A percentile compares a stretch with the other conserved stretches of the same genome.
Conservation (phyloP, 2,329 filamentous ascomycete genomes). For the Alternaria gaisen region DNA sequence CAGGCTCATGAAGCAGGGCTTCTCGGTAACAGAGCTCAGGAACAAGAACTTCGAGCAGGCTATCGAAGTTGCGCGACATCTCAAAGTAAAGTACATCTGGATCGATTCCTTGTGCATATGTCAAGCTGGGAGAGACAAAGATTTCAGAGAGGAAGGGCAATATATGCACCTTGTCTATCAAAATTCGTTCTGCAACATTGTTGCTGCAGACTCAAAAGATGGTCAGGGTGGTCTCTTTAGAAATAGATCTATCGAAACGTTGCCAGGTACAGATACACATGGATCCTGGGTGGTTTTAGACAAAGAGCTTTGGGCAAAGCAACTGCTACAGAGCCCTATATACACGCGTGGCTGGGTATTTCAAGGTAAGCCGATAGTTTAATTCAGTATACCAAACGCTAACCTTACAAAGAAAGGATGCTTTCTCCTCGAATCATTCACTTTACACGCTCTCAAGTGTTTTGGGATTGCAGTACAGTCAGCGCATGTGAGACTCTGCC, state of each 20-base stretch:
- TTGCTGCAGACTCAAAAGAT: not conserved
- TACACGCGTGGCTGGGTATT: constrained; percentile 24
- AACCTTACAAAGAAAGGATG: constrained; percentile 19
- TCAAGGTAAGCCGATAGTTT: constrained; percentile 15
- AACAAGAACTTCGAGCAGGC: not conserved
- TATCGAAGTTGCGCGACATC: not conserved
- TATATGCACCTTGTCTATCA: not conserved
- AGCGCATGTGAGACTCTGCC: constrained; percentile 21
- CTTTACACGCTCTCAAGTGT: constrained; percentile 25
- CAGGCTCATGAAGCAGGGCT: too few relatives aligned
- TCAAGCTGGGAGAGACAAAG: too few relatives aligned
- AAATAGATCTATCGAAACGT: too few relatives aligned
- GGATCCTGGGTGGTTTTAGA: too few relatives aligned
- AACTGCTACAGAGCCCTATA: not conserved
- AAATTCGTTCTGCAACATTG: not conserved
- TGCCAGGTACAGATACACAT: too few relatives aligned
- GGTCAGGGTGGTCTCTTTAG: not conserved
- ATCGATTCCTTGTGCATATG: not conserved
- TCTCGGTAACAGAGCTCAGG: not conserved
- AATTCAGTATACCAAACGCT: not conserved
- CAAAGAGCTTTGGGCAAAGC: constrained; percentile 15
- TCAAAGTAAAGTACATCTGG: not conserved
- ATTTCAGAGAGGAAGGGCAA: too few relatives aligned
- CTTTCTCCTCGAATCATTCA: constrained; percentile 27
- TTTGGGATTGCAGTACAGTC: constrained; percentile 31